Percentiles rank a stretch among this genome's conserved stretches.
Evolutionary conservation across 2,329 filamentous ascomycete genomes (phyloP).

Genomic region (Meredithiella fracta): DNA sequence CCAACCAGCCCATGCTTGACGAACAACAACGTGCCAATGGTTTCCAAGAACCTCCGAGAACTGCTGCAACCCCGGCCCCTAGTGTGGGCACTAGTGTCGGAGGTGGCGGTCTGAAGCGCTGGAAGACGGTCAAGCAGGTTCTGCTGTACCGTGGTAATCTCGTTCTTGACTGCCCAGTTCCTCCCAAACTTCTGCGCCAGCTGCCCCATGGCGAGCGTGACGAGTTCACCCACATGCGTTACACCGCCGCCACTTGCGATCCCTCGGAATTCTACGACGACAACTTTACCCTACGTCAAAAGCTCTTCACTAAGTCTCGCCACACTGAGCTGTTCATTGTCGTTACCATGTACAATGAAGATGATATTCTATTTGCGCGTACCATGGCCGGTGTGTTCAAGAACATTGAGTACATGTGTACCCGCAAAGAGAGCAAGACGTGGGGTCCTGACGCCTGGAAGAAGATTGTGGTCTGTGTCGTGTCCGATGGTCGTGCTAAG

Average conservation of each 20-base stretch:
- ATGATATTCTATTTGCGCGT: conserved; percentile 87
- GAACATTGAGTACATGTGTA: conserved; percentile 94
- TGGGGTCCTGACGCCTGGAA: conserved; percentile 98
- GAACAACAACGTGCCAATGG: conserved; percentile 36
- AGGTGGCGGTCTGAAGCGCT: conserved; percentile 50
- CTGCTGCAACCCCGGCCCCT: conserved; percentile 16
- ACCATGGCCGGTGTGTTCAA: conserved; percentile 99
- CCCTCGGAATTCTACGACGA: conserved; percentile 74
- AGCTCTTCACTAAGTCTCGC: conserved; percentile 77
- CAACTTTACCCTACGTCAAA: conserved; percentile 82
- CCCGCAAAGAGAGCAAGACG: conserved; percentile 74
- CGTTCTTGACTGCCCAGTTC: conserved; percentile 90
- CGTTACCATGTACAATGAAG: conserved; percentile 98
- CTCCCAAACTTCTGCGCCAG: conserved; percentile 71
- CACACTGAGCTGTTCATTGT: conserved; percentile 94
- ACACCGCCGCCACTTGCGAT: conserved; percentile 88
- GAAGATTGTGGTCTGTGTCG: conserved; percentile 96
- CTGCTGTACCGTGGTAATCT: conserved; percentile 91
- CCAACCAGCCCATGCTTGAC: conserved; percentile 60
- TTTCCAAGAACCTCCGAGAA: conserved; percentile 36
- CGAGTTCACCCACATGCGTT: conserved; percentile 76
- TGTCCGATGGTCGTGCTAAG: conserved; percentile 77
- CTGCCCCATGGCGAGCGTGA: conserved; percentile 83
- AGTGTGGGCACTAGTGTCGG: conserved; percentile 10
- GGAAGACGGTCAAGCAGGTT: conserved; percentile 99